Conservation (phyloP, 176 grass and related monocot species). For the Rhynchospora breviuscula region DNA sequence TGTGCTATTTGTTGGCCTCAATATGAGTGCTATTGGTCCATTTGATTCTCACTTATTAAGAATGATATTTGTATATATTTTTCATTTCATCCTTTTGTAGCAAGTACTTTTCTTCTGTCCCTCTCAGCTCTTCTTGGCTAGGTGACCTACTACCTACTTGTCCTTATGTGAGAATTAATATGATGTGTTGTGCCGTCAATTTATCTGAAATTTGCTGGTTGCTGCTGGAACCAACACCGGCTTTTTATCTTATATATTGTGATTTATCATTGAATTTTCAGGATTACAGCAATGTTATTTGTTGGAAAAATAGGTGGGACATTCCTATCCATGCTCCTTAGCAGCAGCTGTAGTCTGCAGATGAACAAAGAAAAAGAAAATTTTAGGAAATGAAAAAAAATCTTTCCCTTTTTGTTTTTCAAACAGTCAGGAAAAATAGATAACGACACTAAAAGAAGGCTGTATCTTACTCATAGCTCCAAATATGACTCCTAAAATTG, state of each 20-base stretch:
- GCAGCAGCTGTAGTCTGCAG: too few species aligned
- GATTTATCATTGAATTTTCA: neutral
- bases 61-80: neutral
- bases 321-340: too few species aligned
- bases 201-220: neutral
- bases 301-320: neutral
- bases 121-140: neutral
- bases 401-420: too few species aligned
- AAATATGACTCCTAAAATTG: too few species aligned
- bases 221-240: neutral
- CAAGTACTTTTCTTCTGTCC: neutral
- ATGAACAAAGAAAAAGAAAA: too few species aligned
- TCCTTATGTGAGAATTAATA: neutral
- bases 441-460: too few species aligned
- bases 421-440: too few species aligned
- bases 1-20: neutral
- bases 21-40: neutral
- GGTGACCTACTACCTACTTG: neutral
- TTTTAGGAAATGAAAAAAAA: too few species aligned
- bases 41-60: neutral
- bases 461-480: too few species aligned
- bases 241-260: neutral
- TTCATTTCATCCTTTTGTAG: neutral
- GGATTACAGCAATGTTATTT: neutral
- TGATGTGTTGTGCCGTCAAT: constrained; percentile 6